Evolutionary conservation across 2,329 filamentous ascomycete species (phyloP).

Genomic region (Pseudogymnoascus sp.): DNA sequence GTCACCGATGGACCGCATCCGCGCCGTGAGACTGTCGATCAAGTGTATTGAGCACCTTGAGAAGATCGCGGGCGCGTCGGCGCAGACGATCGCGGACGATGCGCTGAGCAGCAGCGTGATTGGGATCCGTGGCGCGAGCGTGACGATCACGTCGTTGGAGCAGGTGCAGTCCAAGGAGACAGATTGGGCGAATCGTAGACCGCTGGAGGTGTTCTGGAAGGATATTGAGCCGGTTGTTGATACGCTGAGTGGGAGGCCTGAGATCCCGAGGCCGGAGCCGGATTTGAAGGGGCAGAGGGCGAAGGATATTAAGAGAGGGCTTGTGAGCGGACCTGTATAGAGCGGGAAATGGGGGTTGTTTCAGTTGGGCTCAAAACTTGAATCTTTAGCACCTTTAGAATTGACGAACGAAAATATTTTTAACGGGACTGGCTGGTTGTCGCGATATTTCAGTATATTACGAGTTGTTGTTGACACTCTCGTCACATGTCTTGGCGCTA

Average conservation of each 20-base stretch:
- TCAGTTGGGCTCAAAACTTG: neutral
- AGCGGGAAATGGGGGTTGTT: neutral
- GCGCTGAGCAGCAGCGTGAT: constrained; percentile 74
- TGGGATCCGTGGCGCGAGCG: constrained; percentile 82
- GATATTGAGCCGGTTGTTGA: constrained; percentile 75
- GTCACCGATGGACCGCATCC: constrained; percentile 90
- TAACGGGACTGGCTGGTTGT: neutral
- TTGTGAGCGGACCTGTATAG: constrained; percentile 18
- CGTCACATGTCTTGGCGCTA: neutral
- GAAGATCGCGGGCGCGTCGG: constrained; percentile 59
- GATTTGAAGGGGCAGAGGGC: constrained; percentile 46
- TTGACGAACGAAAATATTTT: neutral
- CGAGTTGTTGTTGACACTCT: neutral
- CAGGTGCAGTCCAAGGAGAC: constrained; percentile 77
- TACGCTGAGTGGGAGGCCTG: constrained; percentile 68
- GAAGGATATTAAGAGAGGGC: constrained; percentile 56
- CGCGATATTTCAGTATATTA: neutral
- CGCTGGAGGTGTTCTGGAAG: constrained; percentile 80
- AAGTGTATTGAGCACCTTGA: constrained; percentile 93
- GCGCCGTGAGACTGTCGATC: constrained; percentile 85
- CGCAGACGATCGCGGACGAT: constrained; percentile 65
- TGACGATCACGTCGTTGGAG: constrained; percentile 80
- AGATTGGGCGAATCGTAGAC: constrained; percentile 86
- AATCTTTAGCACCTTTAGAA: neutral
- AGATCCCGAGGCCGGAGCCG: constrained; percentile 39